Evolutionary conservation across 805 yeast genomes (phyloP), one percentile per base, ranked within the genome.

Genomic region (Martiniozyma abietophila): DNA sequence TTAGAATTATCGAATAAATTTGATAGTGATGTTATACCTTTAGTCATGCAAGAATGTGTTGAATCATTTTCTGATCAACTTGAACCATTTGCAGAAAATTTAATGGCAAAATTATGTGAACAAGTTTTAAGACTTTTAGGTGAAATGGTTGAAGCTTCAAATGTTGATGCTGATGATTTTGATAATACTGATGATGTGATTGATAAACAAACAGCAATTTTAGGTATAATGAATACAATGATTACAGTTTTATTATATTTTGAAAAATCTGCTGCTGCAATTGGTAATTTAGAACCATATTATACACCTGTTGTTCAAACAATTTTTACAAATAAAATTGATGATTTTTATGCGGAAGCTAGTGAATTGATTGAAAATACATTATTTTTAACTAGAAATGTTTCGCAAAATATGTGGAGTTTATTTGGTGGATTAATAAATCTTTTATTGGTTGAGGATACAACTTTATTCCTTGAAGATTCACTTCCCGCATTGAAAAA

Each of bases 41-140:
- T 80, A 17, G 95, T 89, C 6, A 85, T 89, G 80, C 97, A 89
- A 63, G 96, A 88, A 48, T 80, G 92, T 53, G 96, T 89, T 20
- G 96, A 88, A 51, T 74, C 72, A 39, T 92, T 80, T 57, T 70
- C 94, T 5, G 82, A 78, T 44, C 94, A 89, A 56, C 65, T 89
- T 46, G 92, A 88, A 43, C 97, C 98, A 18, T 89, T 85, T 55
- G 95, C 95, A 18, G 70, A 75, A 19, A 77, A 76, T 36, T 58
- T 81, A 45, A 59, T 59, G 64, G 47, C 57, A 44, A 71, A 76
- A 51, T 59, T 80, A 46, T 76, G 80, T 15, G 80, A 79, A 41
- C 96, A 89, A 54, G 78, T 86, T 48, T 53, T 82, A 55, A 67
- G 75, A 43, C 53, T 84, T 18, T 80, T 88, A 2, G 60, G 65